Evolutionary conservation across 176 grass and related monocot species (phyloP), one percentile per base, ranked within the genome.

Genomic region (Metroxylon sagu): DNA sequence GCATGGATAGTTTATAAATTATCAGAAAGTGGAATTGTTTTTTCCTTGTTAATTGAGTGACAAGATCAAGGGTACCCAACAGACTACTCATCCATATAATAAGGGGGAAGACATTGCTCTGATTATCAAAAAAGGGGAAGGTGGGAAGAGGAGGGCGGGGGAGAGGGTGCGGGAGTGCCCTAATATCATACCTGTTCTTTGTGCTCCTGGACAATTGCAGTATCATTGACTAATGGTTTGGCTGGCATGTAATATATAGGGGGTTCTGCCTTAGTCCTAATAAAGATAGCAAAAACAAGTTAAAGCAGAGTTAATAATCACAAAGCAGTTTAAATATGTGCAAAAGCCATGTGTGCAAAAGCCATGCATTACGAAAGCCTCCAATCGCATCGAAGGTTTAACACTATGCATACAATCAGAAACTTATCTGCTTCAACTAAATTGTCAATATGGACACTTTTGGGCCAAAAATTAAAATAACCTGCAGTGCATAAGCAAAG

Each of bases 361-460:
- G 35, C 7, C 25, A 61, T 50, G 25, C 48, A 72, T n/a, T 16
- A 31, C 10, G 53, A 30, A 43, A 54, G 59, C 57, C 43, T 53
- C 70, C 14, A 10, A 50, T 54, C n/a, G 76, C 76, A 54, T 54
- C 10, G 10, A 71, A 90, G 83, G 53, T 77, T 70, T 68, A 71
- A 84, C 35, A 50, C 75, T 82, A 73, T 78, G 74, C 78, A 75
- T 72, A 85, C 75, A 85, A 82, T 70, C 65, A 90, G 79, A 84
- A 90, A 88, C 25, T 81, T 71, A 97, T 88, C 93, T 97, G 84
- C 82, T 83, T 79, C 73, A 86, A 97, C 75, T 89, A 82, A 89
- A 90, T 96, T 91, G 87, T 88, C 93, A 92, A 88, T 88, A 97
- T 82, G 92, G 71, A 95, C 72, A 90, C 83, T 85, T 89, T 90